phyloP scores from a whole-genome alignment of 108 stramenopile species.

The Cyclotella sp. region DNA sequence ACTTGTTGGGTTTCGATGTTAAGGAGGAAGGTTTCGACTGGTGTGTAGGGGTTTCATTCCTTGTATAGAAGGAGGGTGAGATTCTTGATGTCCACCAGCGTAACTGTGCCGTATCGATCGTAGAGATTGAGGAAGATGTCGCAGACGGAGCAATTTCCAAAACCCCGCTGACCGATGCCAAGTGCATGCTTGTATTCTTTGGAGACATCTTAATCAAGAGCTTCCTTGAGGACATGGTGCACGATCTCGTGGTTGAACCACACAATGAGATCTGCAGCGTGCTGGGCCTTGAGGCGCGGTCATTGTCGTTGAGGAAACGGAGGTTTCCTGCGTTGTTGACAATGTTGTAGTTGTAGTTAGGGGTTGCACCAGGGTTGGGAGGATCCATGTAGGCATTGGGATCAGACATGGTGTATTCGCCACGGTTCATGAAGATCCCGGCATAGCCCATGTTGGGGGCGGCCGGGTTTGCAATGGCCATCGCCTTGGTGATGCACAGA shows the following conservation, averaged over 20 bases:
- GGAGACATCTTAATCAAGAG: not conserved
- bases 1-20: conserved; percentile 10
- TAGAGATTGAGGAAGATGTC: not conserved
- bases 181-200: not conserved
- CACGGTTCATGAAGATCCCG: not conserved
- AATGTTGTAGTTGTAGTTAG: not conserved
- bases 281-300: not conserved
- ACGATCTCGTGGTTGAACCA: not conserved
- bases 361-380: conserved; percentile 1
- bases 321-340: not conserved
- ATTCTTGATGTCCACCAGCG: not conserved
- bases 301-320: not conserved
- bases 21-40: not conserved
- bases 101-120: not conserved
- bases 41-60: not conserved
- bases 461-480: conserved; percentile 8
- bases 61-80: not conserved
- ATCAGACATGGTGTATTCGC: not conserved
- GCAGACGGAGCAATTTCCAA: not conserved
- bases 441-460: conserved; percentile 2
- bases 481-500: not conserved
- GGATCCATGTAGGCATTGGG: not conserved
- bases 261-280: not conserved
- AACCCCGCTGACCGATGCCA: not conserved
- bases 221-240: not conserved